Evolutionary conservation across 306 rosid species (phyloP), one percentile per base, ranked within the genome.

Genomic region (Coriaria nepalensis): DNA sequence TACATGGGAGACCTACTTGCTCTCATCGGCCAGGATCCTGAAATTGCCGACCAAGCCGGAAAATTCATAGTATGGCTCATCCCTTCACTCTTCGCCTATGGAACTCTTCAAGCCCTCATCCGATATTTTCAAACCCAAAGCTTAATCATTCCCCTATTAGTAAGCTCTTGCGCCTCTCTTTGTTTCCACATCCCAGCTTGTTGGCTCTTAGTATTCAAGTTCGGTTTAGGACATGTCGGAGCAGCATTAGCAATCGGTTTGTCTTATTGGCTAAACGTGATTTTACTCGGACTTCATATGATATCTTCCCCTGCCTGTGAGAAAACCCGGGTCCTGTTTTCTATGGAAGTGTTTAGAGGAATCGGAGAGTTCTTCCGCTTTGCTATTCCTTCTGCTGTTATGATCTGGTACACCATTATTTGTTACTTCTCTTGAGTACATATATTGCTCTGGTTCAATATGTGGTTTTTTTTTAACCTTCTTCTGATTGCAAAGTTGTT

Each of bases 1-100:
- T 41, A 48, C 74, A 74, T 78, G 64, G 93, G 56, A 53, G 70
- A 56, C 5, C 40, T 88, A 52, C 78, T 88, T 12, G 12, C 71
- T 15, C 64, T 66, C 10, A 33, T 76, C 32, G 96, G 93, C 4
- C 96, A 83, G 62, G 94, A 88, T 67, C 82, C 95, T 74, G 46
- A 63, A 20, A 80, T 88, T 54, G 69, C 95, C 13, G 65, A 13
- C 8, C 86, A 81, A 72, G 81, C 93, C 5, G 94, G 86, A 0
- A 72, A 51, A 43, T 76, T 78, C 72, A 38, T 55, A 13, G 47
- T 62, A 5, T 80, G 81, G 73, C 93, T 88, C 50, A 13, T 83
- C 48, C 96, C 93, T 33, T 72, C 81, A 49, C 81, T 83, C 54
- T 67, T 80, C 47, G 96, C 83, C 14, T 60, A 55, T 60, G 94